These are phyloP conservation scores for Claviceps sp. DNA, from an alignment of 2,329 filamentous ascomycete genomes.

Conservation along the genomic window DNA sequence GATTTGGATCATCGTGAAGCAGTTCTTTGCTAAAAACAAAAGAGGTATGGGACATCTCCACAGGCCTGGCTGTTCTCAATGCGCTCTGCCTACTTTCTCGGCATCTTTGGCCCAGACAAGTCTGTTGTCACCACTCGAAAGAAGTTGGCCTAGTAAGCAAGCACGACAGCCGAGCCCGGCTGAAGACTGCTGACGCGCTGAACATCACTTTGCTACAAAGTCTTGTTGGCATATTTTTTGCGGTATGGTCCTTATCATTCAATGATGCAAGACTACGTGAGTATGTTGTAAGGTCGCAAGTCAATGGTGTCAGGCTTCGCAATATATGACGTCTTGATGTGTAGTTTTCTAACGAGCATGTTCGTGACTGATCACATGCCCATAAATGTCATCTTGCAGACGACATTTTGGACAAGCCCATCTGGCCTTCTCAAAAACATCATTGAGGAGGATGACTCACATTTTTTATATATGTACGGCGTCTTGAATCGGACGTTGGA, in stretches of 20 bases:
- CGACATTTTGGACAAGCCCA: not conserved
- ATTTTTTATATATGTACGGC: not conserved
- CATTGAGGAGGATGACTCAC: not conserved
- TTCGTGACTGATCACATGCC: not conserved
- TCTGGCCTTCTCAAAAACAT: not conserved
- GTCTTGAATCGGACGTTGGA: not conserved
- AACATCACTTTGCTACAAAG: constrained; percentile 1
- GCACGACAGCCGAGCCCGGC: not conserved
- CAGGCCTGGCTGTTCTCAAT: constrained; percentile 42
- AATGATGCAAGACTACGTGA: constrained; percentile 2
- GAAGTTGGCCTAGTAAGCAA: constrained; percentile 13
- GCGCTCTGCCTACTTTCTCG: constrained; percentile 43
- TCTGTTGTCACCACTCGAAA: constrained; percentile 8
- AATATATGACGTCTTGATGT: not conserved
- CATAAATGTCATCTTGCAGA: not conserved
- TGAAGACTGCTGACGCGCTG: not conserved
- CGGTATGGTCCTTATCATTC: not conserved
- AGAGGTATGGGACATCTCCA: not conserved
- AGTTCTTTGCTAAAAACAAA: constrained; percentile 1
- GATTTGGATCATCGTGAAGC: not conserved
- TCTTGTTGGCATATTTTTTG: not conserved
- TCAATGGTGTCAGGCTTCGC: constrained; percentile 1
- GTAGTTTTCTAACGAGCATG: not conserved
- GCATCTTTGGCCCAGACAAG: constrained; percentile 40
- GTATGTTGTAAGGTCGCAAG: not conserved